phyloP scores from a whole-genome alignment of 768 basidiomycete genomes.

The Thelephora ganbajun region DNA sequence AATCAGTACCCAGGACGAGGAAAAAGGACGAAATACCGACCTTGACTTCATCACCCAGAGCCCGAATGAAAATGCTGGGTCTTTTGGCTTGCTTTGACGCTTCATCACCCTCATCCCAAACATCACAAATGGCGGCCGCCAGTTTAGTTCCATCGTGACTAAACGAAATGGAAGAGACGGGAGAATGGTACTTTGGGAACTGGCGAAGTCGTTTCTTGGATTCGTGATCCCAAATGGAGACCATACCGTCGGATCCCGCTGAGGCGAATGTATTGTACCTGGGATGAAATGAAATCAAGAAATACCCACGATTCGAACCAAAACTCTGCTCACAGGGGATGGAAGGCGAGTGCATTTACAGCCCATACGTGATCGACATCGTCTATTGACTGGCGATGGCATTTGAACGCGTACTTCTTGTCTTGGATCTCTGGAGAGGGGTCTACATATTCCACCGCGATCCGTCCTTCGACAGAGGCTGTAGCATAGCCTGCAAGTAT shows the following conservation, averaged over 20 bases:
- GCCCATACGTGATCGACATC: slow-evolving; percentile 95
- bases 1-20: background rate
- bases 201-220: slow-evolving; percentile 92
- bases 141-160: slow-evolving; percentile 72
- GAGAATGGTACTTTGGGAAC: slow-evolving; percentile 63
- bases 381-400: slow-evolving; percentile 81
- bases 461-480: slow-evolving; percentile 88
- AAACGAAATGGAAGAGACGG: slow-evolving; percentile 73
- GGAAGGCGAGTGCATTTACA: slow-evolving; percentile 90
- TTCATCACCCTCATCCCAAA: slow-evolving; percentile 78
- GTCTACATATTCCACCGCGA: slow-evolving; percentile 96
- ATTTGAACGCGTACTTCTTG: slow-evolving; percentile 94
- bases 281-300: slow-evolving; percentile 2
- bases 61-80: slow-evolving; percentile 47
- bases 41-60: slow-evolving; percentile 68
- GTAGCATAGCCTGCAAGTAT: slow-evolving; percentile 66
- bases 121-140: slow-evolving; percentile 78
- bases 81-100: slow-evolving; percentile 51
- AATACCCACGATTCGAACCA: background rate
- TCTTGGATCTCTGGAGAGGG: slow-evolving; percentile 64
- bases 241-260: slow-evolving; percentile 85
- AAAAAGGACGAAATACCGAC: slow-evolving; percentile 19
- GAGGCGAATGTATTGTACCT: slow-evolving; percentile 93
- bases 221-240: slow-evolving; percentile 95
- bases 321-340: slow-evolving; percentile 46